These are phyloP conservation scores for Prosopis cineraria DNA, from an alignment of 306 rosid species.

Conservation along the genomic window DNA sequence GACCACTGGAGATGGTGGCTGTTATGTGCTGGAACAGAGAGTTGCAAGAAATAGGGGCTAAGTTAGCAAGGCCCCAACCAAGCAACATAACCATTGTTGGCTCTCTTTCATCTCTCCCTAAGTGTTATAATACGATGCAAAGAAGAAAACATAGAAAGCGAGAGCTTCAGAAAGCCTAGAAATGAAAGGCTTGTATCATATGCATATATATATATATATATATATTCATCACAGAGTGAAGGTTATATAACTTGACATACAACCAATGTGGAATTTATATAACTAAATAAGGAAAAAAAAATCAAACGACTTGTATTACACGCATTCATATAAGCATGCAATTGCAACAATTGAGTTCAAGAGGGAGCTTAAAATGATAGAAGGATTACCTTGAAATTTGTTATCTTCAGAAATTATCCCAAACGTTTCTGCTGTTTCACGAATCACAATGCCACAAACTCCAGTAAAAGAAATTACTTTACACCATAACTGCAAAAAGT, in stretches of 20 bases:
- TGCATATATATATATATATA: no score
- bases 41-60: background rate
- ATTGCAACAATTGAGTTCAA: background rate
- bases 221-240: background rate
- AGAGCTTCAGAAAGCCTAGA: background rate
- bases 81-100: background rate
- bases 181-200: background rate
- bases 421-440: slow-evolving; percentile 85
- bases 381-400: slow-evolving; percentile 60
- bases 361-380: background rate
- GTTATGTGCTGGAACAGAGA: background rate
- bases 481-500: slow-evolving; percentile 67
- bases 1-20: background rate
- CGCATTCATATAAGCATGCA: background rate
- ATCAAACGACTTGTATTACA: background rate
- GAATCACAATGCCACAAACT: slow-evolving; percentile 73
- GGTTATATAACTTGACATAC: background rate
- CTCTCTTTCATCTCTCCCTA: background rate
- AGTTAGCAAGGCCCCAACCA: background rate
- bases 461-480: slow-evolving; percentile 59
- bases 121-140: background rate
- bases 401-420: slow-evolving; percentile 73
- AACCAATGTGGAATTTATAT: background rate
- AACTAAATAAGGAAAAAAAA: no score
- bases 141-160: background rate